Evolutionary conservation across 169 alveolate species (phyloP).

Genomic region (Eimeria falciformis): DNA sequence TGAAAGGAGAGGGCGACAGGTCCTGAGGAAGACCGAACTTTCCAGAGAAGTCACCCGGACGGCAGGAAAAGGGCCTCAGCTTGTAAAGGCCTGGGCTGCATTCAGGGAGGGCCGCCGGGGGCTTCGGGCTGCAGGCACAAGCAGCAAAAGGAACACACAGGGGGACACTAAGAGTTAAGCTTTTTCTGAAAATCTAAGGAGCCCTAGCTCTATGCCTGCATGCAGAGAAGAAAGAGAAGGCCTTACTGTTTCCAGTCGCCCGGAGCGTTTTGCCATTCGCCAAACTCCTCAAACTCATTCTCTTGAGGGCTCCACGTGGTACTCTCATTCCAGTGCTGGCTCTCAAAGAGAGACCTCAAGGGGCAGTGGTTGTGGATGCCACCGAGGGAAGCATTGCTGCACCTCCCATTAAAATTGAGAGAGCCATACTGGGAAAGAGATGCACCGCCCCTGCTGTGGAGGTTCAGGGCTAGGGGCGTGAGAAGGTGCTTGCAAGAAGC

Average conservation of each 20-base stretch:
- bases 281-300: no score
- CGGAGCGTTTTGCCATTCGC: no score
- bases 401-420: not conserved
- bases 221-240: no score
- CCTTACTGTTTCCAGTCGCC: no score
- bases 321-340: no score
- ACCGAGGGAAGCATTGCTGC: not conserved
- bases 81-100: not conserved
- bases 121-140: no score
- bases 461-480: conserved; percentile 5
- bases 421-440: not conserved
- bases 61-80: not conserved
- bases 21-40: conserved; percentile 5
- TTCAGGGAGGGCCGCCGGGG: no score
- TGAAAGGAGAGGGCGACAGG: not conserved
- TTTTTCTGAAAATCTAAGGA: no score
- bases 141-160: no score
- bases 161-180: no score
- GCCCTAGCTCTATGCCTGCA: no score
- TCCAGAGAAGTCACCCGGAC: not conserved
- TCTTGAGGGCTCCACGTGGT: no score
- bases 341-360: not conserved
- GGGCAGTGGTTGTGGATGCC: not conserved
- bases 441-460: not conserved
- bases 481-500: not conserved